phyloP scores from a whole-genome alignment of 2,329 filamentous ascomycete species.

The Coniochaeta pulveracea region DNA sequence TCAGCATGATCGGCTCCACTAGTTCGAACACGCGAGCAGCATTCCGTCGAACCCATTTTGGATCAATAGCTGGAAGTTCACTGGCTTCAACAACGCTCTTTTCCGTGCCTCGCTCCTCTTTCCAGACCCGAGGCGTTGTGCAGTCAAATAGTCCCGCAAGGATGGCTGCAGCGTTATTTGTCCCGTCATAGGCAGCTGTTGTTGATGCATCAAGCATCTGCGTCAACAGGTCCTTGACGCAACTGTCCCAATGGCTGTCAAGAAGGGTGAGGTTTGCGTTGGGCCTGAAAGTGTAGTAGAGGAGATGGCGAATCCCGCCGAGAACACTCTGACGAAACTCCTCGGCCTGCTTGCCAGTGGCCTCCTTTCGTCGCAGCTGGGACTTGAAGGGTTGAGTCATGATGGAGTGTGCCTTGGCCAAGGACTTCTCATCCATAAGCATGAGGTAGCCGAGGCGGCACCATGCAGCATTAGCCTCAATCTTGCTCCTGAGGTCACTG shows the following conservation, averaged over 20 bases:
- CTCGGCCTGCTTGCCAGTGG: constrained; percentile 39
- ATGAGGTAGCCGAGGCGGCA: constrained; percentile 70
- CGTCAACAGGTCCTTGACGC: constrained; percentile 53
- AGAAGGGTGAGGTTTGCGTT: constrained; percentile 52
- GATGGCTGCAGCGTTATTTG: constrained; percentile 54
- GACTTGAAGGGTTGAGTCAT: constrained; percentile 57
- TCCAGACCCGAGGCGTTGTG: constrained; percentile 54
- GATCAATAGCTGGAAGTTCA: constrained; percentile 76
- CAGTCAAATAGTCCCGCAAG: constrained; percentile 60
- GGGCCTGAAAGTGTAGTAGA: constrained; percentile 75
- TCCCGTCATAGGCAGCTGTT: constrained; percentile 29
- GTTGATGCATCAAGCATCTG: constrained; percentile 35
- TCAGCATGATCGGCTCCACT: constrained; percentile 47
- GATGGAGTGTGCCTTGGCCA: constrained; percentile 40
- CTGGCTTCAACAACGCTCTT: constrained; percentile 45
- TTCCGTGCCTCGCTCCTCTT: constrained; percentile 58
- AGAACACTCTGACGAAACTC: constrained; percentile 47
- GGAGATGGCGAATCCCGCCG: constrained; percentile 65
- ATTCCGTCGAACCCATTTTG: constrained; percentile 77
- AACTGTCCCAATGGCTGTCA: constrained; percentile 69
- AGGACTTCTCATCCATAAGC: constrained; percentile 46
- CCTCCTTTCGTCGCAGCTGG: constrained; percentile 56
- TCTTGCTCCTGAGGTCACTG: constrained; percentile 56
- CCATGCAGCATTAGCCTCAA: constrained; percentile 77
- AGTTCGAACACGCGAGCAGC: constrained; percentile 52